A percentile compares a stretch with the other conserved stretches of the same genome.
phyloP scores from a whole-genome alignment of 2,329 filamentous ascomycete species.

The Diaporthe citrichinensis region DNA sequence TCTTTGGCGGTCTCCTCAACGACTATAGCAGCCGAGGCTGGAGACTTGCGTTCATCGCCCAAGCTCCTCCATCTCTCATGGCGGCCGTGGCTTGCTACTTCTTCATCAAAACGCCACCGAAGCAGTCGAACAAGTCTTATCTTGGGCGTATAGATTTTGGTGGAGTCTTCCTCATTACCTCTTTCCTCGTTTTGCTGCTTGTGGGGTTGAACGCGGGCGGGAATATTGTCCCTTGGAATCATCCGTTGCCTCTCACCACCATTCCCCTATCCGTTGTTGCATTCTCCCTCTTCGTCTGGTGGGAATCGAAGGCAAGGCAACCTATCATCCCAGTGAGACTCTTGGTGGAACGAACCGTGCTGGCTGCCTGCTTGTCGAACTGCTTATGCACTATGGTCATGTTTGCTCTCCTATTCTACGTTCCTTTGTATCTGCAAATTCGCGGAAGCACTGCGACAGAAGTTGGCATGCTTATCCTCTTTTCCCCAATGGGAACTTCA shows the following conservation, averaged over 20 bases:
- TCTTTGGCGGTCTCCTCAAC: background rate
- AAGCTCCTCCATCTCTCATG: background rate
- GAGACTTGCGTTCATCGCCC: background rate
- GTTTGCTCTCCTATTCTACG: background rate
- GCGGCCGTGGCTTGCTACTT: background rate
- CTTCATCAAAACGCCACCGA: background rate
- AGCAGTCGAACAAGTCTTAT: background rate
- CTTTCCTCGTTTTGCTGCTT: background rate
- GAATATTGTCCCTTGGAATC: background rate
- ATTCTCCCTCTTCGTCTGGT: background rate
- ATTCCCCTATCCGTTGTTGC: background rate
- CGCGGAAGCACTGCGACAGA: background rate
- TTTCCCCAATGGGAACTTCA: background rate
- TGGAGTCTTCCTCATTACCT: background rate
- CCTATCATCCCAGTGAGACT: background rate
- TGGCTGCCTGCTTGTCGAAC: background rate
- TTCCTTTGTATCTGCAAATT: background rate
- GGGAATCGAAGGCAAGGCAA: background rate
- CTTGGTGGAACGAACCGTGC: background rate
- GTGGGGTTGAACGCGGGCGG: background rate
- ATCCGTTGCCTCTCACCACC: background rate
- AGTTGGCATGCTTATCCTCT: background rate
- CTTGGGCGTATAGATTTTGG: background rate
- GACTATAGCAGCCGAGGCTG: background rate
- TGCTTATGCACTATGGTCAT: background rate